These are phyloP conservation scores for Endoconidiophora polonica DNA, from an alignment of 2,329 filamentous ascomycete genomes.

Conservation along the genomic window DNA sequence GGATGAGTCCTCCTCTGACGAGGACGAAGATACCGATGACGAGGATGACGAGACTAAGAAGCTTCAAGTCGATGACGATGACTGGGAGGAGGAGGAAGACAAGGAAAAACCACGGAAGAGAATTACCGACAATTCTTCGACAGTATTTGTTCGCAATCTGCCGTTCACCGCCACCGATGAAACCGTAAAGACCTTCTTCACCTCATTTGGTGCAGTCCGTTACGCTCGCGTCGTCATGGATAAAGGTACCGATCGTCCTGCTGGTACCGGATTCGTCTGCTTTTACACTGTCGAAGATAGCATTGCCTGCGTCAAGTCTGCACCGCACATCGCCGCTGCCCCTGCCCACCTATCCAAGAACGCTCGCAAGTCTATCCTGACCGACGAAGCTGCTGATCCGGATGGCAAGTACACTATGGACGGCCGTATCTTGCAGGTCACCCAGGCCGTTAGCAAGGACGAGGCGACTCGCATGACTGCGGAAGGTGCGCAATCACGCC, in stretches of 20 bases:
- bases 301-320: slow-evolving; percentile 55
- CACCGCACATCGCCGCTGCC: slow-evolving; percentile 41
- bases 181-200: slow-evolving; percentile 68
- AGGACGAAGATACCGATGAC: slow-evolving; percentile 26
- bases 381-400: slow-evolving; percentile 69
- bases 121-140: slow-evolving; percentile 50
- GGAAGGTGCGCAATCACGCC: slow-evolving; percentile 42
- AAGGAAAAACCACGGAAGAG: slow-evolving; percentile 31
- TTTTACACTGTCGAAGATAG: slow-evolving; percentile 68
- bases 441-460: slow-evolving; percentile 68
- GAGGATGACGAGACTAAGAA: slow-evolving; percentile 24
- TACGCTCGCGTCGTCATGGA: slow-evolving; percentile 90
- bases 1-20: slow-evolving; percentile 26
- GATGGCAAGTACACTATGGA: slow-evolving; percentile 80
- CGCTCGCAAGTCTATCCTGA: slow-evolving; percentile 64
- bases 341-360: slow-evolving; percentile 20
- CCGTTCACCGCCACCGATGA: slow-evolving; percentile 80
- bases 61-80: slow-evolving; percentile 20
- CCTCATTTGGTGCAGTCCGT: slow-evolving; percentile 69
- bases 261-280: slow-evolving; percentile 88
- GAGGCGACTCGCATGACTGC: slow-evolving; percentile 63
- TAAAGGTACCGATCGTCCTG: slow-evolving; percentile 65
- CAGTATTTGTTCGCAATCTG: slow-evolving; percentile 84
- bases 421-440: slow-evolving; percentile 69
- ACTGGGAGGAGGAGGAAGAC: slow-evolving; percentile 28